These are phyloP conservation scores for Mycena sp. DNA, from an alignment of 1,284 basidiomycete genomes.

Conservation along the genomic window DNA sequence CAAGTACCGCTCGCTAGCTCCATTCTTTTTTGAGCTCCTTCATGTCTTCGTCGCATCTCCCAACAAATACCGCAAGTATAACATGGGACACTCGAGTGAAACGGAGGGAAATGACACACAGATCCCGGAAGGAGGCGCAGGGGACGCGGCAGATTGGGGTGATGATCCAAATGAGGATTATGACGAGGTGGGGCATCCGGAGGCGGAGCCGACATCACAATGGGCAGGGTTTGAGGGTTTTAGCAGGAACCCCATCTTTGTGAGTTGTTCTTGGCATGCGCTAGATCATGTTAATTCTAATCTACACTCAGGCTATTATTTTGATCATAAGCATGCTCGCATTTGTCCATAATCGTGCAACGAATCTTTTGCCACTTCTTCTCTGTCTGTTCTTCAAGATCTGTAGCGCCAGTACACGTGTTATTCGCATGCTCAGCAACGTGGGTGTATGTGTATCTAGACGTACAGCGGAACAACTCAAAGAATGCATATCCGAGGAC, in stretches of 20 bases:
- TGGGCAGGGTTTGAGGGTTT: constrained; percentile 10
- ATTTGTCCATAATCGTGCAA: constrained; percentile 37
- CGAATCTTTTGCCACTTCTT: constrained; percentile 37
- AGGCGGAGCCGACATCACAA: background rate
- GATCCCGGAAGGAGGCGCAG: too few relatives aligned
- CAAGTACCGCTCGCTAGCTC: background rate
- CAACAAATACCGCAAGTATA: background rate
- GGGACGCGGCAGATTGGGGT: too few relatives aligned
- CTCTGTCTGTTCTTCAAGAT: constrained; percentile 40
- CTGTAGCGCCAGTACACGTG: constrained; percentile 34
- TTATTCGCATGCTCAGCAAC: constrained; percentile 36
- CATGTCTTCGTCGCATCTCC: constrained; percentile 3
- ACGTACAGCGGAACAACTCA: constrained; percentile 36
- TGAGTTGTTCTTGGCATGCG: background rate
- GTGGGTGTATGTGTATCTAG: constrained; percentile 35
- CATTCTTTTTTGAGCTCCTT: constrained; percentile 5
- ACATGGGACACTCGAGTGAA: background rate
- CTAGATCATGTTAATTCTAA: too few relatives aligned
- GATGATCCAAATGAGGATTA: too few relatives aligned
- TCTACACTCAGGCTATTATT: constrained; percentile 28
- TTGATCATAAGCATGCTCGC: constrained; percentile 34
- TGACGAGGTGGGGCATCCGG: too few relatives aligned
- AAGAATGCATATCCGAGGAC: constrained; percentile 35
- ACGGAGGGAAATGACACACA: background rate
- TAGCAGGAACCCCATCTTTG: constrained; percentile 16